A percentile compares a stretch with the other conserved stretches of the same genome.
Conservation (phyloP, 495 filamentous ascomycete genomes). For the Xylaria scruposa region DNA sequence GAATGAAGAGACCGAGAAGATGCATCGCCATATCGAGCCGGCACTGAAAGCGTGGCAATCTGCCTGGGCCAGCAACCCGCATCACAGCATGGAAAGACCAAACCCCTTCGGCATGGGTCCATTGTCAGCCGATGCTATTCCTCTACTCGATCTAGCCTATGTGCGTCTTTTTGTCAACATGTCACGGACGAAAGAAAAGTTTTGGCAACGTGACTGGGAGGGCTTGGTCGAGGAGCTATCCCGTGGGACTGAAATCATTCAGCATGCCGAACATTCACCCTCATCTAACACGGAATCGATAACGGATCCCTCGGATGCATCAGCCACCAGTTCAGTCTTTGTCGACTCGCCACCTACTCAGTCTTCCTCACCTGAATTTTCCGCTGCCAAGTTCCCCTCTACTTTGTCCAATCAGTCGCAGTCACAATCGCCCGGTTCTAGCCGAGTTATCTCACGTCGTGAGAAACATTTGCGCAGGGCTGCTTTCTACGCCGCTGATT, state of each 20-base stretch:
- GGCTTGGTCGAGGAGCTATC: conserved; percentile 91
- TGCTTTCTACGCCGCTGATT: conserved; percentile 93
- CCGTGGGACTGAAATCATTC: conserved; percentile 75
- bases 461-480: conserved; percentile 93
- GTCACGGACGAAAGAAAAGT: conserved; percentile 87
- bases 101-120: conserved; percentile 90
- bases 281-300: conserved; percentile 59
- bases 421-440: conserved; percentile 39
- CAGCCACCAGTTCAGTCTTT: conserved; percentile 56
- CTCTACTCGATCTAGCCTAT: conserved; percentile 92
- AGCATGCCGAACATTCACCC: conserved; percentile 73
- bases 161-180: conserved; percentile 93
- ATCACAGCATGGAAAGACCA: conserved; percentile 86
- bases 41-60: conserved; percentile 94
- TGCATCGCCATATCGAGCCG: conserved; percentile 96
- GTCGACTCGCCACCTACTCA: conserved; percentile 62
- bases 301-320: conserved; percentile 59
- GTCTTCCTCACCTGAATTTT: conserved; percentile 59
- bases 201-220: conserved; percentile 94
- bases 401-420: conserved; percentile 31
- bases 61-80: conserved; percentile 86
- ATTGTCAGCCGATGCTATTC: conserved; percentile 91
- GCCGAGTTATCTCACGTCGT: conserved; percentile 54
- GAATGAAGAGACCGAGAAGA: conserved; percentile 87
- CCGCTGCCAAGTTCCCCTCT: conserved; percentile 43